Evolutionary conservation across 2,329 filamentous ascomycete genomes (phyloP), one percentile per base, ranked within the genome.

Genomic region (Scedosporium dehoogii): DNA sequence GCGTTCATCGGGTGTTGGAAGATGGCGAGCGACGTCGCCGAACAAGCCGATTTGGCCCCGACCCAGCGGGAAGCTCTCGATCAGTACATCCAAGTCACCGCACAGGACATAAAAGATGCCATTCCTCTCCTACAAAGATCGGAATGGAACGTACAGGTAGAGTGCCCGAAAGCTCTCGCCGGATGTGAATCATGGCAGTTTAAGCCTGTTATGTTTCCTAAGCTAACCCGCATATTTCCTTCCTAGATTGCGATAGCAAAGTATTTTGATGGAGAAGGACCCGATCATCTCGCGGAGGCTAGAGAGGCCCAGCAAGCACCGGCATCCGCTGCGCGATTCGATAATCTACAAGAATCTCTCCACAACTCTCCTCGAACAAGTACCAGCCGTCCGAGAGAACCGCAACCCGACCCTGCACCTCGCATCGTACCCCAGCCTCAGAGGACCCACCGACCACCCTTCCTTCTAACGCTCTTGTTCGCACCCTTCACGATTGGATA

Each of bases 221-320:
- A 59, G 25, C 41, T 48, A 16, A 44, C 38, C 6, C 23, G 12
- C 12, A 21, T 27, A 10, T 12, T 56, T 21, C 6, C 56, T 38
- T 14, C 63, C 4, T 71, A 97, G 88, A 96, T 97, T 69, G 93
- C 94, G 63, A 93, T 99, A 66, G 86, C 94, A 67, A 96, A 96
- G 72, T 97, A 97, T 83, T 99, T 97, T 73, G 94, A 99, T 70
- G 94, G 94, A 68, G 94, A 97, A 76, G 88, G 88, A 3, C 84
- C 91, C 58, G 91, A 96, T 72, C 88, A 85, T 12, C 78, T 93
- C 18, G 88, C 89, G 63, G 91, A 94, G 76, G 90, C 90, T 63
- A 81, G 87, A 59, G 82, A 87, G 58, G 80, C 83, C 6, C 80
- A 87, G 64, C 75, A 80, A n/a, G 79, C 85, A 46, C 86, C 88